phyloP scores from a whole-genome alignment of 192 early-diverging fungal genomes.

The Backusella psychrophila region DNA sequence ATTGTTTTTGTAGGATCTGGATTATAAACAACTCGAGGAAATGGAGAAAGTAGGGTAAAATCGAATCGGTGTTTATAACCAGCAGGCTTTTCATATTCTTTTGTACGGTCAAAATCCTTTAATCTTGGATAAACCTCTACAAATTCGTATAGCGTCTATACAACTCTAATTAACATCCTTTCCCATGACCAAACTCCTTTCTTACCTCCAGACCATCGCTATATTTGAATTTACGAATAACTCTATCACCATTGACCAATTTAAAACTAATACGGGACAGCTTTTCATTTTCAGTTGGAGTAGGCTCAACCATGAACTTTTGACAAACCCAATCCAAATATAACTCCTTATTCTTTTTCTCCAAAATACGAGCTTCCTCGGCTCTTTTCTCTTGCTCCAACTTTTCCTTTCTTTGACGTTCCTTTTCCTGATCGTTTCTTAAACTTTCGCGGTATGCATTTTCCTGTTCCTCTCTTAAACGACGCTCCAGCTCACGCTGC shows the following conservation, averaged over 20 bases:
- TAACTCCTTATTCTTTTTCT: constrained; percentile 47
- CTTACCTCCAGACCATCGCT: constrained; percentile 60
- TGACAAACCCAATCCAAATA: constrained; percentile 48
- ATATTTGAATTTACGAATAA: constrained; percentile 64
- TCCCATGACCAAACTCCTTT: background rate
- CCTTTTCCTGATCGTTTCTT: constrained; percentile 79
- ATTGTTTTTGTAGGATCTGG: constrained; percentile 35
- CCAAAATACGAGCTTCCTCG: constrained; percentile 32
- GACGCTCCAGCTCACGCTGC: constrained; percentile 66
- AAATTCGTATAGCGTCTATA: constrained; percentile 67
- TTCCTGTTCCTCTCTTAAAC: constrained; percentile 83
- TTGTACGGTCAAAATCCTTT: background rate
- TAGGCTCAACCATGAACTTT: background rate
- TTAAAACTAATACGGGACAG: constrained; percentile 72
- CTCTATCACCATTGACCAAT: constrained; percentile 69
- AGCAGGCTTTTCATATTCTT: constrained; percentile 40
- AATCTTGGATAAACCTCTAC: constrained; percentile 59
- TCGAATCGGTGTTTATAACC: constrained; percentile 60
- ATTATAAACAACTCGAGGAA: constrained; percentile 67
- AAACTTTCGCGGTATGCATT: constrained; percentile 84
- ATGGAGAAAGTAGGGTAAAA: constrained; percentile 81
- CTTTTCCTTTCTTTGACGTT: constrained; percentile 6
- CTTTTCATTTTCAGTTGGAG: constrained; percentile 15
- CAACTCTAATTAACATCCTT: background rate
- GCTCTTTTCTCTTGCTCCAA: background rate